Base-by-base conservation (phyloP, 2,329 filamentous ascomycete genomes). In the Calonectria hongkongensis region DNA sequence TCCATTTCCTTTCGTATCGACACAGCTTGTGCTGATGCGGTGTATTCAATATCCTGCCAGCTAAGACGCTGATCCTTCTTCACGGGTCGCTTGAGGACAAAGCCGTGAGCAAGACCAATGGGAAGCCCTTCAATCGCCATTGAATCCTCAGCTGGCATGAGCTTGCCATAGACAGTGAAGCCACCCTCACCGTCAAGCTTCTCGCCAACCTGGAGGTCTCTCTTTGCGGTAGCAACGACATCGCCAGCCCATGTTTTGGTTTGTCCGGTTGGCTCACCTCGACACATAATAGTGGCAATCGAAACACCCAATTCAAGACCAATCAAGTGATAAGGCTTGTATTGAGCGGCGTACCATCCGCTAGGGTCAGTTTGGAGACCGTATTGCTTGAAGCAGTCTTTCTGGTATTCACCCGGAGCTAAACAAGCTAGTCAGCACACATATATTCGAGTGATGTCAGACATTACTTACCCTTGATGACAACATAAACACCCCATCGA, bases 311-410 rank as follows among this genome's bases (percentile, higher is more conserved):
- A 82, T 75, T 88, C 86, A 12, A 87, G 82, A 10, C 86, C 85
- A 66, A 88, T 88, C 25, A 88, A 81, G 75, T 87, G 86, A 73
- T 85, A 88, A 15, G 86, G 86, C 79, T 87, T 87, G 79, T 84
- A 87, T 73, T 87, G 84, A 2, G 83, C 84, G 6, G 86, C 85
- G 70, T 86, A 87, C 70, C 81, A 80, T 1, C 82, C 72, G 39
- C 68, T 84, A 15, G 78, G 78, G 68, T 87, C 85, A 0, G 85
- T 87, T 78, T 86, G 82, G 15, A 87, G 81, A 7, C 86, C 85
- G 68, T 87, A 87, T 72, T 86, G 84, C 77, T 83, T 82, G 80
- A 87, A 87, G 77, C 82, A 86, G 18, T 85, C 85, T 66, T 78
- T 81, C 71, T 85, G 84, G 66, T 86, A 86, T n/a, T 82, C 78